These are phyloP conservation scores for Pichia rugopelliculosa DNA, from an alignment of 805 yeast species.

Conservation along the genomic window DNA sequence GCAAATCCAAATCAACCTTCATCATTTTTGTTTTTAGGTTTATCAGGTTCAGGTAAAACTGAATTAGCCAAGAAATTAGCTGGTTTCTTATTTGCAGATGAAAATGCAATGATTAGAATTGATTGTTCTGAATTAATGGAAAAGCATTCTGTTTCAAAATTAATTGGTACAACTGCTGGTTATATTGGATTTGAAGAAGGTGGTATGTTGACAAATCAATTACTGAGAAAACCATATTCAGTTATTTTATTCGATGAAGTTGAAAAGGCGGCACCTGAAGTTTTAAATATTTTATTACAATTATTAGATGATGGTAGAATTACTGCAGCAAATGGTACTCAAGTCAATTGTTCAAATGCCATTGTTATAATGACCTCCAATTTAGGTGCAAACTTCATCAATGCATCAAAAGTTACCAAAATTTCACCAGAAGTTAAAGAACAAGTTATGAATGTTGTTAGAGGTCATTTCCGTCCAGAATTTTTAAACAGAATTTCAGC, in stretches of 20 bases:
- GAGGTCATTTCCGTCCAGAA: conserved; percentile 92
- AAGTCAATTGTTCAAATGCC: conserved; percentile 86
- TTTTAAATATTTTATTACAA: conserved; percentile 83
- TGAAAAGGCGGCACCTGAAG: conserved; percentile 98
- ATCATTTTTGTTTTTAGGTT: conserved; percentile 87
- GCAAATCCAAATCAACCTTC: conserved; percentile 97
- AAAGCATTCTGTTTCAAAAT: conserved; percentile 90
- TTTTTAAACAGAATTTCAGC: conserved; percentile 93
- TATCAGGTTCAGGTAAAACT: conserved; percentile 97
- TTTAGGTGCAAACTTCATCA: conserved; percentile 88
- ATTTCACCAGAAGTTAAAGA: conserved; percentile 64
- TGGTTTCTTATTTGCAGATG: conserved; percentile 92
- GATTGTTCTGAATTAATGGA: conserved; percentile 96
- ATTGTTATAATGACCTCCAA: conserved; percentile 96
- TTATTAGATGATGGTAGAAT: conserved; percentile 95
- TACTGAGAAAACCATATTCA: conserved; percentile 87
- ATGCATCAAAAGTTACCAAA: conserved; percentile 51
- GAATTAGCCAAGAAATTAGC: conserved; percentile 96
- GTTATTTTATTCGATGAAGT: conserved; percentile 97
- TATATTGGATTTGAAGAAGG: conserved; percentile 97
- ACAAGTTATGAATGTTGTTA: conserved; percentile 75
- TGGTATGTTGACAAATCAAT: conserved; percentile 89
- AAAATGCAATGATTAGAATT: conserved; percentile 92
- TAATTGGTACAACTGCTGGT: conserved; percentile 97
- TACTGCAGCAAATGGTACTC: conserved; percentile 89